These are phyloP conservation scores for Aspergillus fructus DNA, from an alignment of 2,329 filamentous ascomycete species.

Conservation along the genomic window DNA sequence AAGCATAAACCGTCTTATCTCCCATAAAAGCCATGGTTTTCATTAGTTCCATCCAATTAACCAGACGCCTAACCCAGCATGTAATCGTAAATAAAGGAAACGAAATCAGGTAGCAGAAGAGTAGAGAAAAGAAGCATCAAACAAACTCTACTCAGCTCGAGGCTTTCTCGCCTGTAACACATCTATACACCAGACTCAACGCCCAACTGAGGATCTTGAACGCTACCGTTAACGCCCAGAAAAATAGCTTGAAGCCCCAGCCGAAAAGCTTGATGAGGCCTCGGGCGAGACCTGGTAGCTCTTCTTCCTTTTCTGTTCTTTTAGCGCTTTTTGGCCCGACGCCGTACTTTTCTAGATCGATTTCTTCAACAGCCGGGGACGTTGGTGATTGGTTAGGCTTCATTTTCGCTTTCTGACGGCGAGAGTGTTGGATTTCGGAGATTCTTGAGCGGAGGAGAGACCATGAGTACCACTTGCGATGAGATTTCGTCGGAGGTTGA, in stretches of 20 bases:
- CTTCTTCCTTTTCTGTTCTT: conserved; percentile 33
- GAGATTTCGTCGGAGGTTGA: neutral
- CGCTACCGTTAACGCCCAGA: conserved; percentile 36
- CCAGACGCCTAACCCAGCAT: neutral
- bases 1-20: neutral
- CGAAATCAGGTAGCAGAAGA: neutral
- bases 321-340: conserved; percentile 30
- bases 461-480: conserved; percentile 16
- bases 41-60: neutral
- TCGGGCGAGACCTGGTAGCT: conserved; percentile 40
- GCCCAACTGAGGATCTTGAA: conserved; percentile 45
- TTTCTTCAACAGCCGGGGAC: conserved; percentile 40
- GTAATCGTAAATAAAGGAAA: neutral
- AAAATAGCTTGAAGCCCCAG: conserved; percentile 37
- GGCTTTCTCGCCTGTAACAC: conserved; percentile 43
- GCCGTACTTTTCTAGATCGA: conserved; percentile 47
- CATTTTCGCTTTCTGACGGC: conserved; percentile 20
- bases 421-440: neutral
- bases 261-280: conserved; percentile 38
- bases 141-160: neutral
- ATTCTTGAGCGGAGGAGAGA: conserved; percentile 16
- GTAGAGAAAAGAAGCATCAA: neutral
- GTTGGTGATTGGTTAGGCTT: conserved; percentile 19
- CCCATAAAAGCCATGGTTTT: neutral
- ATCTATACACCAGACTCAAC: conserved; percentile 39